Conservation (phyloP, 768 basidiomycete genomes). For the Hirschioporus abietinus region DNA sequence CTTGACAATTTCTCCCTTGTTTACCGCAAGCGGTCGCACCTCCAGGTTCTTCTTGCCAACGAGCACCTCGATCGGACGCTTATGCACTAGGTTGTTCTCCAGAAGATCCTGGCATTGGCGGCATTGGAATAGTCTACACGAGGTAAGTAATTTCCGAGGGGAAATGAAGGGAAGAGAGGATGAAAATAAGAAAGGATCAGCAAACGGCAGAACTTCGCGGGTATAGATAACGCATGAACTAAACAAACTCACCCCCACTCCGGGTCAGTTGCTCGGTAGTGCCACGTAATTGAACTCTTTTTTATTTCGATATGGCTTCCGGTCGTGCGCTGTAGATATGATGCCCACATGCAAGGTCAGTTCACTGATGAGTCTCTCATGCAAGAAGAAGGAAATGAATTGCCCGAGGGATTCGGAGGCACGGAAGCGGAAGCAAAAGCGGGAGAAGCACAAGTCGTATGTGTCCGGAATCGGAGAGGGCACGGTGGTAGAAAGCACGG, state of each 20-base stretch:
- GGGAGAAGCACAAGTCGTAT: neutral
- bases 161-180: neutral
- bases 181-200: neutral
- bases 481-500: neutral
- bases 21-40: constrained; percentile 90
- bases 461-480: neutral
- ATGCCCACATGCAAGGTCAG: neutral
- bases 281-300: constrained; percentile 98
- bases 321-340: constrained; percentile 61
- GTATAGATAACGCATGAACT: constrained; percentile 2
- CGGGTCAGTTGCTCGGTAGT: constrained; percentile 88
- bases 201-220: constrained; percentile 1
- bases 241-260: constrained; percentile 79
- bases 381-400: neutral
- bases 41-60: constrained; percentile 99
- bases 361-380: neutral
- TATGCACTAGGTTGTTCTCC: constrained; percentile 89
- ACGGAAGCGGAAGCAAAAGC: neutral
- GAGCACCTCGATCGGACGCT: constrained; percentile 93
- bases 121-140: constrained; percentile 77
- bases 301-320: constrained; percentile 96
- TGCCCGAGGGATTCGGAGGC: neutral
- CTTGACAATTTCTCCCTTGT: constrained; percentile 99
- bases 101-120: constrained; percentile 94
- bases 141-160: constrained; percentile 6